Conservation (phyloP, 139 green algal species). For the Spirogloea muscicola region DNA sequence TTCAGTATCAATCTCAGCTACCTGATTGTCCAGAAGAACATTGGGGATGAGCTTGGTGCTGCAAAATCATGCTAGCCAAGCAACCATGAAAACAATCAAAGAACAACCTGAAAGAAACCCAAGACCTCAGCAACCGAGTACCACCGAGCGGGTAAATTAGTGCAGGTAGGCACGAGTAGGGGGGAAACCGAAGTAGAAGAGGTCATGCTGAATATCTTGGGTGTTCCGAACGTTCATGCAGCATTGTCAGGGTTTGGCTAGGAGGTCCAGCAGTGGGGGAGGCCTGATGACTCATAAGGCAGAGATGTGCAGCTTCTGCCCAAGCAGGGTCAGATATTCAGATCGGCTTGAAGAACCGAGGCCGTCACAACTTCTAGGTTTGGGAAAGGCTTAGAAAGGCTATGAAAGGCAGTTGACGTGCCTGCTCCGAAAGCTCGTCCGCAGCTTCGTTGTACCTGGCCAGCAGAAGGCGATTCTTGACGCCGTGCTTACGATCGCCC, state of each 20-base stretch:
- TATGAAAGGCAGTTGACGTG: neutral
- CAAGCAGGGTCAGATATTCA: no score
- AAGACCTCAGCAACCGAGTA: neutral
- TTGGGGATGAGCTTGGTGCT: no score
- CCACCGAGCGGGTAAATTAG: neutral
- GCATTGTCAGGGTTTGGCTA: no score
- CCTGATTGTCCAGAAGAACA: conserved; percentile 1
- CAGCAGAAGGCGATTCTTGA: conserved; percentile 9
- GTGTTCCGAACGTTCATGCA: no score
- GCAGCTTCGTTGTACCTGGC: neutral
- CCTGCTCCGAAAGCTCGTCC: neutral
- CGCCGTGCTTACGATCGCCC: conserved; percentile 3
- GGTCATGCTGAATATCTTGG: no score
- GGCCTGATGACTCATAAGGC: no score
- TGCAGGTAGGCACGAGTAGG: neutral
- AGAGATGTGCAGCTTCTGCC: no score
- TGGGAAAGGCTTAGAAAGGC: neutral
- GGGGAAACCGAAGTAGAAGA: neutral
- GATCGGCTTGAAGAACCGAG: no score
- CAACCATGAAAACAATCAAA: neutral
- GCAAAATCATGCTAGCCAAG: no score
- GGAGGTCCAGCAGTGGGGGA: no score
- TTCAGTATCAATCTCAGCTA: neutral
- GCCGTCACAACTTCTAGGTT: neutral
- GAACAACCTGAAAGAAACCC: neutral